Conservation (phyloP, 139 green algal species). For the Chlamydomonas sp. region DNA sequence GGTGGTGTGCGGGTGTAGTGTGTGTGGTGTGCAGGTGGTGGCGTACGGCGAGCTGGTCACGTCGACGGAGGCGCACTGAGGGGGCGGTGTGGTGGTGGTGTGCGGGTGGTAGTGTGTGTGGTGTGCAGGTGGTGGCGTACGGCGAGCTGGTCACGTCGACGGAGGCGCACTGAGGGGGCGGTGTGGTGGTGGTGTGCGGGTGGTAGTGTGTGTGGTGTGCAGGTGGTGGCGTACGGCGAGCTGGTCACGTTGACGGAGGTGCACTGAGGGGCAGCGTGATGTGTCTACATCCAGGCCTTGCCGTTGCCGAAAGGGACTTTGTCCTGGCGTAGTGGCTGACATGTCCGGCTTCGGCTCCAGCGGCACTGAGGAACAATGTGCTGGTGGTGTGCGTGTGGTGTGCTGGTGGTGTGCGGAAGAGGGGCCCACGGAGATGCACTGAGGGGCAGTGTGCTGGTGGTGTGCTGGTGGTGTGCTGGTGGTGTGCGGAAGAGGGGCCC, state of each 20-base stretch:
- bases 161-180: background rate
- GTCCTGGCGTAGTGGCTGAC: too few relatives aligned
- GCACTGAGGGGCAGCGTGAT: too few relatives aligned
- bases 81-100: background rate
- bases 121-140: background rate
- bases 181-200: background rate
- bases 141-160: background rate
- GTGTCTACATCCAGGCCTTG: too few relatives aligned
- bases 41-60: background rate
- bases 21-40: background rate
- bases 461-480: too few relatives aligned
- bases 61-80: slow-evolving; percentile 3
- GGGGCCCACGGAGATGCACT: too few relatives aligned
- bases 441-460: background rate
- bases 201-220: background rate
- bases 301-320: too few relatives aligned
- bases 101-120: background rate
- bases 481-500: too few relatives aligned
- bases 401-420: too few relatives aligned
- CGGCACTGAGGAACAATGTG: background rate
- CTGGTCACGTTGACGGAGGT: background rate
- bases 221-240: background rate
- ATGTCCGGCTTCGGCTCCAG: too few relatives aligned
- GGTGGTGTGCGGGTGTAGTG: background rate
- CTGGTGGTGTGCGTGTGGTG: background rate